These are phyloP conservation scores for Singerocomus inundabilis DNA, from an alignment of 1,284 basidiomycete genomes.

Conservation along the genomic window DNA sequence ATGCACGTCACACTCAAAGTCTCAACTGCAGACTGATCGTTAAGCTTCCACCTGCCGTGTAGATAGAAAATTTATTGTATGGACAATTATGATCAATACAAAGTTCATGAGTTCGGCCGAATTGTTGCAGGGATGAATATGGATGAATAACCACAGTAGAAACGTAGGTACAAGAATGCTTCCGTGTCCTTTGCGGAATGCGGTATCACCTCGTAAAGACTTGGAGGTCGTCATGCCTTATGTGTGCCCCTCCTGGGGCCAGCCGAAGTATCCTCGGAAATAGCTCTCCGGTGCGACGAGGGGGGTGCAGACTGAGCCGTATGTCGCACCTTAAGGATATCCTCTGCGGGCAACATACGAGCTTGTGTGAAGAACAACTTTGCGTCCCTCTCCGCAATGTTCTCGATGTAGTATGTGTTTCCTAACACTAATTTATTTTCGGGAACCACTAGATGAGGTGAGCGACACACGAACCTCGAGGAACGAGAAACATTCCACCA, in stretches of 20 bases:
- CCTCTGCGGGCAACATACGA: constrained; percentile 55
- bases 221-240: constrained; percentile 17
- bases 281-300: constrained; percentile 30
- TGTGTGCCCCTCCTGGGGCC: constrained; percentile 16
- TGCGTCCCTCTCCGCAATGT: constrained; percentile 78
- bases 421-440: constrained; percentile 43
- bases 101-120: constrained; percentile 3
- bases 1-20: constrained; percentile 29
- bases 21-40: constrained; percentile 9
- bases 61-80: constrained; percentile 17
- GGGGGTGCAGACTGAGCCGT: constrained; percentile 34
- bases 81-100: constrained; percentile 25
- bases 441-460: not conserved
- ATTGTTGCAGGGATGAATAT: not conserved
- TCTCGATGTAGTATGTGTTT: constrained; percentile 89
- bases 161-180: not conserved
- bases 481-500: constrained; percentile 89
- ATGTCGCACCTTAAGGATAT: constrained; percentile 19
- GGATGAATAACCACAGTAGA: constrained; percentile 1
- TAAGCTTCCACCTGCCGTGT: constrained; percentile 16
- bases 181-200: not conserved
- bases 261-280: constrained; percentile 27
- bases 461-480: constrained; percentile 61
- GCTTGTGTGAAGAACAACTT: constrained; percentile 93
- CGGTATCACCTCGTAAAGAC: not conserved